Conservation (phyloP, 768 basidiomycete species). For the Amanita phalloides region DNA sequence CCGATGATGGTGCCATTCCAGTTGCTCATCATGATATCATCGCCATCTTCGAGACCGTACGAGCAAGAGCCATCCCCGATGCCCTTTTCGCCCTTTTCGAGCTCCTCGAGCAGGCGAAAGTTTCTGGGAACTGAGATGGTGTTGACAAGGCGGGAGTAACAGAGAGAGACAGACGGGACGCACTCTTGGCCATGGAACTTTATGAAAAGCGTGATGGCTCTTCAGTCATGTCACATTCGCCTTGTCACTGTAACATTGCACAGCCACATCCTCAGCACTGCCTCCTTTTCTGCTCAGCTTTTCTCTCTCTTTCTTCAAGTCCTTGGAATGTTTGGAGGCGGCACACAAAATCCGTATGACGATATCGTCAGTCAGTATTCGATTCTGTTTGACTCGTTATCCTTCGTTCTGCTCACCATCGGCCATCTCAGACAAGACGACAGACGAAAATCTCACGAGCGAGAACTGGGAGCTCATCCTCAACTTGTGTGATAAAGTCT, state of each 20-base stretch:
- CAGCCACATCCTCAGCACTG: conserved; percentile 16
- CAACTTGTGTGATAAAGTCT: conserved; percentile 93
- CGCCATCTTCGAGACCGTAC: conserved; percentile 89
- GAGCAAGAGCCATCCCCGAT: conserved; percentile 98
- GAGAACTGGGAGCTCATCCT: conserved; percentile 96
- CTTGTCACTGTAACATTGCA: conserved; percentile 8
- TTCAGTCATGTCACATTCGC: no score
- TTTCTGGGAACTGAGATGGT: conserved; percentile 74
- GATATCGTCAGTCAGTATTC: conserved; percentile 74
- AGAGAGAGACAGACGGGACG: conserved; percentile 7
- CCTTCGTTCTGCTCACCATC: not conserved
- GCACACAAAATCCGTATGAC: conserved; percentile 70
- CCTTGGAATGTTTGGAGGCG: conserved; percentile 56
- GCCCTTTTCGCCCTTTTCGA: conserved; percentile 99
- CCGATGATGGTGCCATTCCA: conserved; percentile 99
- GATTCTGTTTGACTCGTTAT: not conserved
- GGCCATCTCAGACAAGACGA: conserved; percentile 65
- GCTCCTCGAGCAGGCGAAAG: conserved; percentile 93
- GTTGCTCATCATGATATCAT: conserved; percentile 95
- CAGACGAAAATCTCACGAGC: conserved; percentile 90
- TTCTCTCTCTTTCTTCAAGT: conserved; percentile 7
- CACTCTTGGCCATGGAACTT: conserved; percentile 44
- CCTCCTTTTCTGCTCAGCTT: not conserved
- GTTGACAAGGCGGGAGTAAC: not conserved
- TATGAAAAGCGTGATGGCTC: no score